phyloP scores from a whole-genome alignment of 345 rosid species.

The Gossypium sturtianum region DNA sequence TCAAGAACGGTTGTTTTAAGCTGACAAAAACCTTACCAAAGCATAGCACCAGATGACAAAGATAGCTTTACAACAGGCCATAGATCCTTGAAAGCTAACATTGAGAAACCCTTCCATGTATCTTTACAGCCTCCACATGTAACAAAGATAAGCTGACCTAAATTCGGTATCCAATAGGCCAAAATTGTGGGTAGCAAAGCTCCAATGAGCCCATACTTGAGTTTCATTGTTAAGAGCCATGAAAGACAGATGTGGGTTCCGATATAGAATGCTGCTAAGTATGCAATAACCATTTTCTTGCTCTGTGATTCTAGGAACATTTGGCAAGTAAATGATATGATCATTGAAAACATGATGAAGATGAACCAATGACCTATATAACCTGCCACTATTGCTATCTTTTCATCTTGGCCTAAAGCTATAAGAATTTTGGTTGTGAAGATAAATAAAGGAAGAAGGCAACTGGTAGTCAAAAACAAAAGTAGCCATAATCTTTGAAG shows the following conservation, averaged over 20 bases:
- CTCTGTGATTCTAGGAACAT: slow-evolving; percentile 80
- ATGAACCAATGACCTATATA: slow-evolving; percentile 47
- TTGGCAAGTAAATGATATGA: slow-evolving; percentile 60
- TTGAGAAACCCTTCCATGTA: slow-evolving; percentile 66
- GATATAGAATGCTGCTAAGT: slow-evolving; percentile 44
- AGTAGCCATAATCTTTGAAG: slow-evolving; percentile 85
- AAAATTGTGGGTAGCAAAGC: slow-evolving; percentile 55
- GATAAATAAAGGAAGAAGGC: slow-evolving; percentile 48
- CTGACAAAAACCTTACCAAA: slow-evolving; percentile 40
- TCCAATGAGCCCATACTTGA: slow-evolving; percentile 50
- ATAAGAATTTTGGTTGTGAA: slow-evolving; percentile 45
- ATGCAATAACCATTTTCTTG: slow-evolving; percentile 66
- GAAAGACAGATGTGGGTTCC: slow-evolving; percentile 47
- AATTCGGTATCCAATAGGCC: slow-evolving; percentile 75
- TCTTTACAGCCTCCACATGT: slow-evolving; percentile 57
- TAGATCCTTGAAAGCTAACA: slow-evolving; percentile 56
- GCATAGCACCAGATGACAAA: slow-evolving; percentile 67
- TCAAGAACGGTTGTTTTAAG: neutral
- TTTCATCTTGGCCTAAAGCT: slow-evolving; percentile 52
- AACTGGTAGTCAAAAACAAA: slow-evolving; percentile 25
- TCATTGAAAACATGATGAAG: slow-evolving; percentile 37
- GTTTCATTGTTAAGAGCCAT: slow-evolving; percentile 54
- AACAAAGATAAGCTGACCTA: slow-evolving; percentile 57
- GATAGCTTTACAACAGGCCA: slow-evolving; percentile 66
- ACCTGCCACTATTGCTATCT: slow-evolving; percentile 40